Percentiles rank a stretch among this genome's conserved stretches.
phyloP scores from a whole-genome alignment of 1,284 basidiomycete genomes.

The Gomphus sp. region DNA sequence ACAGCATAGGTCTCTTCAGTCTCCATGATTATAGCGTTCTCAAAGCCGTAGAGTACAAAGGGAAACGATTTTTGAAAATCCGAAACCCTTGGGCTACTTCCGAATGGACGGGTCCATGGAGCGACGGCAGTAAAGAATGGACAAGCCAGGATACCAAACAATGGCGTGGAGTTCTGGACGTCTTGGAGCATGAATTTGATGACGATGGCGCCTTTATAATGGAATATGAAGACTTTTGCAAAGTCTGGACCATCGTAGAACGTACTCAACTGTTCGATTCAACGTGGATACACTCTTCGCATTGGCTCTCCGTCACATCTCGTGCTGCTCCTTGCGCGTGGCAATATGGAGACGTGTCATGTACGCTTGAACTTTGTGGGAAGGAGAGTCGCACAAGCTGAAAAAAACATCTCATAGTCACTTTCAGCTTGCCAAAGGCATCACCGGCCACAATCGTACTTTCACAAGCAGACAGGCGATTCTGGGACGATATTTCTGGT shows the following conservation, averaged over 20 bases:
- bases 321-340: constrained; percentile 29
- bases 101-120: constrained; percentile 45
- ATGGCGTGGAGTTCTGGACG: constrained; percentile 33
- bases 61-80: constrained; percentile 40
- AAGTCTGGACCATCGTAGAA: constrained; percentile 34
- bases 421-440: constrained; percentile 28
- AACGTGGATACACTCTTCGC: constrained; percentile 37
- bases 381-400: no score
- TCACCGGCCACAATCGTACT: constrained; percentile 36
- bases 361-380: constrained; percentile 22
- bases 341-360: constrained; percentile 40
- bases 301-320: constrained; percentile 34
- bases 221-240: constrained; percentile 46
- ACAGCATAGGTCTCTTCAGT: neutral
- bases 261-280: constrained; percentile 38
- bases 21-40: constrained; percentile 44
- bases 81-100: constrained; percentile 45
- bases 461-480: constrained; percentile 37
- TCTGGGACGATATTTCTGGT: constrained; percentile 30
- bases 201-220: constrained; percentile 47
- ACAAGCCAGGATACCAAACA: constrained; percentile 16
- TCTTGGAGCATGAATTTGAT: constrained; percentile 33
- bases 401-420: constrained; percentile 23
- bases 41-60: constrained; percentile 35
- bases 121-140: constrained; percentile 46